phyloP scores from a whole-genome alignment of 345 rosid species.

The Gossypium sturtianum region DNA sequence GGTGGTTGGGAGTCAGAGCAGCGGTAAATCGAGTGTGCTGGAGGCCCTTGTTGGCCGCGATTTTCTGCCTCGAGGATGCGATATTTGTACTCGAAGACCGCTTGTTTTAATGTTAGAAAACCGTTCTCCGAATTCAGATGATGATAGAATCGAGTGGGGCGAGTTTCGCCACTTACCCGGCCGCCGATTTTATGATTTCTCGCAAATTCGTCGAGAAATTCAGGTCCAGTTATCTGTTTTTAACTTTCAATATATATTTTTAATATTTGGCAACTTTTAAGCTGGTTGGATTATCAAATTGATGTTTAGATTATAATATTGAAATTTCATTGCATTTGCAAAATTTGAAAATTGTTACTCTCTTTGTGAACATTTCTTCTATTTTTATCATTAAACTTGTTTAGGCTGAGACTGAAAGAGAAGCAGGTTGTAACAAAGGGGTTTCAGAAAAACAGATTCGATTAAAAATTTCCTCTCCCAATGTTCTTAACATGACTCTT shows the following conservation, averaged over 20 bases:
- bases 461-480: slow-evolving; percentile 49
- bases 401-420: slow-evolving; percentile 62
- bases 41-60: slow-evolving; percentile 47
- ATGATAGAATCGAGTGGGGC: slow-evolving; percentile 29
- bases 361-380: not conserved
- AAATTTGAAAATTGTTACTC: not conserved
- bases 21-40: slow-evolving; percentile 46
- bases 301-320: not conserved
- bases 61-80: slow-evolving; percentile 44
- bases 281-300: not conserved
- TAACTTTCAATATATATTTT: not conserved
- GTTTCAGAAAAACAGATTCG: slow-evolving; percentile 55
- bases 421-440: slow-evolving; percentile 56
- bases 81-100: slow-evolving; percentile 42
- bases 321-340: not conserved
- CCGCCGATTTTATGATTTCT: slow-evolving; percentile 31
- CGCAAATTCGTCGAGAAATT: slow-evolving; percentile 33
- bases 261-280: not conserved
- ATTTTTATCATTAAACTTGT: slow-evolving; percentile 4
- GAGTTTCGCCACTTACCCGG: slow-evolving; percentile 39
- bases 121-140: slow-evolving; percentile 8
- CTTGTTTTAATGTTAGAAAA: slow-evolving; percentile 32
- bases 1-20: slow-evolving; percentile 57
- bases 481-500: slow-evolving; percentile 59
- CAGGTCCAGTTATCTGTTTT: slow-evolving; percentile 17